These are phyloP conservation scores for Helianthus tuberosus DNA, from an alignment of 129 eudicot species.

Conservation along the genomic window DNA sequence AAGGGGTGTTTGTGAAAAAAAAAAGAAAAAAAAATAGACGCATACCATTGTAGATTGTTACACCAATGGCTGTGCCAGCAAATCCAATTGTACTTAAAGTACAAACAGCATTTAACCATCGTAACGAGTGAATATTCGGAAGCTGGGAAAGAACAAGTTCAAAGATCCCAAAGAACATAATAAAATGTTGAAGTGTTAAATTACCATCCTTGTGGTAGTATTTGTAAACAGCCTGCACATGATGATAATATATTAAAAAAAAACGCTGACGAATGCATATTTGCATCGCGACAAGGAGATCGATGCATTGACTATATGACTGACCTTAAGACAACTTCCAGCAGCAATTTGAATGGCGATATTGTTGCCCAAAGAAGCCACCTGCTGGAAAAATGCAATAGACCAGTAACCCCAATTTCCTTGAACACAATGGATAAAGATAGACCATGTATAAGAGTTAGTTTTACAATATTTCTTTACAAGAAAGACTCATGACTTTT, in stretches of 20 bases:
- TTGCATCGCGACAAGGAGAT: background rate
- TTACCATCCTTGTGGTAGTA: conserved; percentile 47
- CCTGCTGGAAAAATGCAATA: conserved; percentile 68
- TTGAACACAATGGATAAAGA: conserved; percentile 26
- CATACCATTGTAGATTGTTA: conserved; percentile 52
- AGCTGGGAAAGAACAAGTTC: conserved; percentile 59
- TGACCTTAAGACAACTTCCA: conserved; percentile 59
- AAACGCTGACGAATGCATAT: background rate
- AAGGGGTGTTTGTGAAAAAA: too few relatives aligned
- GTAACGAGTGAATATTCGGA: conserved; percentile 50
- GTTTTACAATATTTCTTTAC: background rate
- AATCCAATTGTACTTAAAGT: conserved; percentile 52
- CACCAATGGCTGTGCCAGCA: conserved; percentile 55
- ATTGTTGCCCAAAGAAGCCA: conserved; percentile 67
- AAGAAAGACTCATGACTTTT: too few relatives aligned
- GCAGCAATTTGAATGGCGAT: conserved; percentile 70
- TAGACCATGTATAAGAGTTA: conserved; percentile 6
- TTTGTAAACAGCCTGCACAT: conserved; percentile 57
- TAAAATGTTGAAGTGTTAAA: conserved; percentile 53
- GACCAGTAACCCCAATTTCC: conserved; percentile 69
- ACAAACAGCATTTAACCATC: conserved; percentile 57
- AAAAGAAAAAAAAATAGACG: too few relatives aligned
- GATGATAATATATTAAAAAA: conserved; percentile 5
- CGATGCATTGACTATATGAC: background rate
- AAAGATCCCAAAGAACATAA: conserved; percentile 48